Base-by-base conservation (phyloP, 2,329 filamentous ascomycete species). In the Alternaria ventricosa region DNA sequence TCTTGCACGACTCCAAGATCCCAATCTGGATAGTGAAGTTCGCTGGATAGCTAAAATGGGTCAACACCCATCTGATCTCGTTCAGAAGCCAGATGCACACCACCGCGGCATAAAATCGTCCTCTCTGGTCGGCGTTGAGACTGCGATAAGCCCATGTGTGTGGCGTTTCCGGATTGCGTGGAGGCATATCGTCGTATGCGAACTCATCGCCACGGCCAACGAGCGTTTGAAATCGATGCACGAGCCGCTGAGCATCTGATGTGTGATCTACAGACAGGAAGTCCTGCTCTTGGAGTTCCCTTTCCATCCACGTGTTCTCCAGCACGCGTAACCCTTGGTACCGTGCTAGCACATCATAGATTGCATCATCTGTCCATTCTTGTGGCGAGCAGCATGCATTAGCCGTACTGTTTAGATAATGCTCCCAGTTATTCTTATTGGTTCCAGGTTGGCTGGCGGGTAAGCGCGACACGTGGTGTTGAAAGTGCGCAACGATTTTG, bases 11-110 rank as follows among this genome's bases (percentile, higher is more conserved):
- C 18, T 41, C 51, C 18, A 61, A 18, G 4, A 61, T 20, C 15
- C 12, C 20, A 3, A 68, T 41, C 20, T 65, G 66, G 10, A 53
- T 13, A 9, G 30, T 28, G 22, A 63, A 66, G 41, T 33, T 23
- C 3, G 49, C 45, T 5, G 64, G 65, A 12, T 62, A 67, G 2
- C 11, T 15, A 27, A 71, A 72, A 13, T 71, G 60, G 3, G 68
- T 64, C 10, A 75, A 47, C 10, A 68, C 54, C 74, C 73, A 76
- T 55, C 69, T 70, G 10, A 75, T 54, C 47, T 75, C 71, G 18
- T 73, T 75, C 46, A 70, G 20, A 4, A 73, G 36, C 73, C 74
- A 77, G 13, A 74, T 46, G 12, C 53, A 57, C 0, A 58, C 68
- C 3, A 71, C 46, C 11, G 71, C 72, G 11, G 68, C 61, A 33